Base-by-base conservation (phyloP, 169 alveolate genomes). In the Babesia sp. region DNA sequence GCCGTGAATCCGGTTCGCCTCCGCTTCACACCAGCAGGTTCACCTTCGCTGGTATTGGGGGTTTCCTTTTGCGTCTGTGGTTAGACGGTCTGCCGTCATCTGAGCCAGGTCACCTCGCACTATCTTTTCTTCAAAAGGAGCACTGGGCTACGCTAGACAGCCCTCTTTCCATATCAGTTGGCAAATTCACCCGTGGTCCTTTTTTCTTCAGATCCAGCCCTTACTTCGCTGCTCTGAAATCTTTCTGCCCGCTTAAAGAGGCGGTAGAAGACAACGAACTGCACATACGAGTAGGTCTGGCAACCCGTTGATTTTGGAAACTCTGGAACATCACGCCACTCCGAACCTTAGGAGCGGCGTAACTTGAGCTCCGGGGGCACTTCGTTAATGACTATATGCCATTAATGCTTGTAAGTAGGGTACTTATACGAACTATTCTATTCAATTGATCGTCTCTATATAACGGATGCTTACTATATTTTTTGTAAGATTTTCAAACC, bases 31-130 rank as follows among this genome's bases (percentile, higher is more conserved):
- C 87, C 20, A 79, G 83, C 54, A 24, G 84, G 42, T 79, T 79
- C 63, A 79, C 41, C 41, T 68, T 79, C 50, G 82, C 87, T 46
- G 87, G 87, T n/a, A 69, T 79, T 24, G 71, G 66, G n/a, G 87
- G 87, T 1, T 79, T 79, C 61, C 22, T 79, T 3, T 29, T 79
- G 22, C 56, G 77, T 24, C 61, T 79, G 0, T 79, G 87, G 87
- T 51, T 79, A 5, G 87, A 79, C 54, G 87, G 87, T 11, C 61
- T 64, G 2, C 54, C 41, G 22, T 18, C 28, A 22, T 69, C 87
- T 18, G 18, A 58, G 53, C 71, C 81, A 6, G 71, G 87, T 29
- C 78, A 79, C 22, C 57, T 79, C 14, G 83, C 87, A 22, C 36
- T 79, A 39, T 53, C 69, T 2, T 72, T 79, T 44, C 33, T 69